phyloP scores from a whole-genome alignment of 768 basidiomycete genomes.

The Galerina sulciceps region DNA sequence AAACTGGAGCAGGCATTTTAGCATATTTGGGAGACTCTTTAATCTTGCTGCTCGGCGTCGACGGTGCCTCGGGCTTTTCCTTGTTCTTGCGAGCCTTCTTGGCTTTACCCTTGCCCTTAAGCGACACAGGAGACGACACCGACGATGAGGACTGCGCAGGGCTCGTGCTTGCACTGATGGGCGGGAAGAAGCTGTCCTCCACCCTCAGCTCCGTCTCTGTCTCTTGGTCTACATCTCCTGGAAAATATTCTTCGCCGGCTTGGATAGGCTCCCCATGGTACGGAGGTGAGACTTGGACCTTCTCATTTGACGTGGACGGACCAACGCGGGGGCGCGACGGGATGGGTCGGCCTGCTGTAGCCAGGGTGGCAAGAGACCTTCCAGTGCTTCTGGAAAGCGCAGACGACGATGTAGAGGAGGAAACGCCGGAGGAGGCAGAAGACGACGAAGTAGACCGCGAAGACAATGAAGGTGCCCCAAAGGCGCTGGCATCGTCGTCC shows the following conservation, averaged over 20 bases:
- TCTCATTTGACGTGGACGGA: constrained; percentile 46
- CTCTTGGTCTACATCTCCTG: neutral
- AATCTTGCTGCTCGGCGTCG: too few species aligned
- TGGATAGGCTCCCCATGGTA: constrained; percentile 57
- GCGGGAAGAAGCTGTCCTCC: too few species aligned
- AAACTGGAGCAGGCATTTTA: neutral
- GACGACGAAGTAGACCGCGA: constrained; percentile 17
- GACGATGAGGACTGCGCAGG: too few species aligned
- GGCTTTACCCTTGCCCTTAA: neutral
- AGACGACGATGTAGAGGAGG: constrained; percentile 7
- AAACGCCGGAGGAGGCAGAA: constrained; percentile 24
- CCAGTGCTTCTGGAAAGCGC: neutral
- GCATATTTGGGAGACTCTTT: neutral
- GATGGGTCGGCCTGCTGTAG: constrained; percentile 16
- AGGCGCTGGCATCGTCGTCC: neutral
- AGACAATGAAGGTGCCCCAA: neutral
- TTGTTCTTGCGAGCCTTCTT: neutral
- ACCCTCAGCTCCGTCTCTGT: neutral
- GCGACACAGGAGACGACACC: constrained; percentile 25
- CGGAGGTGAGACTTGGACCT: constrained; percentile 60
- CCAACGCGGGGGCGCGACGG: constrained; percentile 13
- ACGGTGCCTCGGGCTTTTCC: too few species aligned
- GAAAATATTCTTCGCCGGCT: constrained; percentile 42
- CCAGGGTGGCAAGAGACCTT: constrained; percentile 4
- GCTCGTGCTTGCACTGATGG: too few species aligned